Evolutionary conservation across 768 basidiomycete species (phyloP), one percentile per base, ranked within the genome.

Genomic region (Auricularia sp.): DNA sequence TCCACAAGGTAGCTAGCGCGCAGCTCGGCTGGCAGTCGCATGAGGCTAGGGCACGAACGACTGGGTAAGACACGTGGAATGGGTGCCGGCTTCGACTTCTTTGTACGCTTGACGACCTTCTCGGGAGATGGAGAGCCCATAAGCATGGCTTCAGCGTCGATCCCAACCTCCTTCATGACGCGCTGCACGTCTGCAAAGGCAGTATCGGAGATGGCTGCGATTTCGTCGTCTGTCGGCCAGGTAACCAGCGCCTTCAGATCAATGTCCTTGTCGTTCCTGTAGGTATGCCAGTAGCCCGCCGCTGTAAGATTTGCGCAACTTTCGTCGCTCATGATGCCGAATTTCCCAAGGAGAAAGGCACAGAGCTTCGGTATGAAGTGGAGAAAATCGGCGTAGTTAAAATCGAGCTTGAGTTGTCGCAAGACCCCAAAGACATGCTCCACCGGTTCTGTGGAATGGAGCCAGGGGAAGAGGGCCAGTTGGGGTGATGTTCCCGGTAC

Each of bases 391-490:
- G 65, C n/a, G 39, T 61, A 68, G 0, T 61, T 73, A 65, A 72
- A 74, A 61, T 72, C 73, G 7, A 68, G 67, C n/a, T 68, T 68
- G 10, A 74, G 29, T 34, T 69, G 62, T 0, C 66, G 70, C 1
- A 67, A 21, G 7, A 68, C 62, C 0, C 73, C 74, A 67, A 76
- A 76, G 23, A 72, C 56, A 64, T 76, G 75, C 35, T 75, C 72
- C 56, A 71, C 72, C 1, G 64, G 56, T 35, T 75, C 72, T 1
- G 68, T 76, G 5, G 73, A 74, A 42, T 73, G 72, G 5, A 76
- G 67, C 75, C 75, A 76, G 0, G 71, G 74, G 11, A 74, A 16
- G 75, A 63, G 0, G 73, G 74, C 58, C 67, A 69, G 0, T 8
- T 61, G 3, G 63, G 36, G 35, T 61, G 66, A 16, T 69, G 68